Evolutionary conservation across 1,284 basidiomycete species (phyloP).

Genomic region (Microbotryum lychnidis-dioicae): DNA sequence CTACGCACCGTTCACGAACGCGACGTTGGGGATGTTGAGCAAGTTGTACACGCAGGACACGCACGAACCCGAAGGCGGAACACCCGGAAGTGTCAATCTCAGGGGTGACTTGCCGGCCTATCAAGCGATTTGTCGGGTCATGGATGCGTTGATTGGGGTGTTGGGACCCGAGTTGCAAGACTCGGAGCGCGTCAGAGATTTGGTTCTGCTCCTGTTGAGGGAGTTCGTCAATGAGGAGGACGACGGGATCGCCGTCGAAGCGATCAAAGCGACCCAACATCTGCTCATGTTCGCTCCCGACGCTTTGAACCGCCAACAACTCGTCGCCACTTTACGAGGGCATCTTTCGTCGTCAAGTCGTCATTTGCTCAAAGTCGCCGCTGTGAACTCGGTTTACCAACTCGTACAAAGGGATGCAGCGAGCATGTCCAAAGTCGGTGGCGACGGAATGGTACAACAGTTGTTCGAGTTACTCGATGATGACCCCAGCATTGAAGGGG

Average conservation of each 20-base stretch:
- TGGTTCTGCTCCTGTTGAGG: constrained; percentile 76
- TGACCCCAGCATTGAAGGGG: constrained; percentile 88
- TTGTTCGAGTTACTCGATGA: constrained; percentile 91
- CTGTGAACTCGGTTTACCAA: constrained; percentile 92
- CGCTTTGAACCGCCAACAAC: constrained; percentile 65
- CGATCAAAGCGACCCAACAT: constrained; percentile 91
- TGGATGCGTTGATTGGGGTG: constrained; percentile 86
- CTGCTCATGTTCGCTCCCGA: constrained; percentile 90
- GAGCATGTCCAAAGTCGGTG: constrained; percentile 84
- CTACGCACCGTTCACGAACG: constrained; percentile 80
- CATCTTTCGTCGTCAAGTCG: constrained; percentile 65
- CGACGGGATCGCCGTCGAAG: constrained; percentile 81
- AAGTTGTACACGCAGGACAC: constrained; percentile 84
- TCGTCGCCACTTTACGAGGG: constrained; percentile 64
- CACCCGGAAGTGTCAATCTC: constrained; percentile 68
- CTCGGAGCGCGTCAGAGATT: constrained; percentile 64
- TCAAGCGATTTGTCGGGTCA: constrained; percentile 80
- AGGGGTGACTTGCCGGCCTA: constrained; percentile 86
- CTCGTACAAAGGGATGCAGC: constrained; percentile 92
- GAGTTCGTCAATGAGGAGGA: constrained; percentile 67
- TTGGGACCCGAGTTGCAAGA: constrained; percentile 94
- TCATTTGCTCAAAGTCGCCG: constrained; percentile 74
- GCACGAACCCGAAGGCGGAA: constrained; percentile 90
- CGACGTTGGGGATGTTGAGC: constrained; percentile 82
- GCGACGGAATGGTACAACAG: constrained; percentile 86